Evolutionary conservation across 1,284 basidiomycete genomes (phyloP), one percentile per base, ranked within the genome.

Genomic region (Cystobasidium slooffiae): DNA sequence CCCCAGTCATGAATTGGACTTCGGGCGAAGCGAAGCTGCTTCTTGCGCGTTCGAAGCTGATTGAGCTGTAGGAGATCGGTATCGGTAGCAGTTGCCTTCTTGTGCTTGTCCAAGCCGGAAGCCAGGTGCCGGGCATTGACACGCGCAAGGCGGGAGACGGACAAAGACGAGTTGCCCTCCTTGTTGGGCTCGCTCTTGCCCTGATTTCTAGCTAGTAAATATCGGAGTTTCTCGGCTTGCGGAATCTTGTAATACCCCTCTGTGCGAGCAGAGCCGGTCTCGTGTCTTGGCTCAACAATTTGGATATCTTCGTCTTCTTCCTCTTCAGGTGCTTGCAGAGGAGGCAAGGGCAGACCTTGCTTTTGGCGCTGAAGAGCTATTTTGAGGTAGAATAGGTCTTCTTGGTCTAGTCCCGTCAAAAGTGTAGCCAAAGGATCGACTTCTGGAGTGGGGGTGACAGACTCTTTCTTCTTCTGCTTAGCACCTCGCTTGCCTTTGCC

Each of bases 1-100:
- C 97, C 96, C 91, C 96, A 99, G 79, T 97, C 95, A 82, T 99
- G 96, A 78, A 99, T 99, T 3, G 95, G 94, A 39, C 93, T 95
- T 68, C 94, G 88, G 9, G 94, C 91, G 81, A 99, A 99, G 47
- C 93, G 90, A 68, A 99, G 87, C 81, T 97, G 94, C 85, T 99
- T 99, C 88, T 99, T 99, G 76, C 97, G 87, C 51, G 94, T 94
- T 82, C 97, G 92, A 49, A 99, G 87, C 84, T 99, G 97, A 83
- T 99, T 99, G 86, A 98, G 98, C 85, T 97, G 96, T 86, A 98
- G 85, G 31, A 87, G 81, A 78, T 87, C 86, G 7, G 84, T 84
- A 58, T 86, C 86, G 39, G 83, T 82, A 12, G 83, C 83, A 1
- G 84, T 80, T 2, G 78, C 70, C 79, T 86, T 87, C 80, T 95